Percentiles rank a stretch among this genome's conserved stretches.
Conservation (phyloP, 495 filamentous ascomycete genomes). For the Daldinia concentrica region DNA sequence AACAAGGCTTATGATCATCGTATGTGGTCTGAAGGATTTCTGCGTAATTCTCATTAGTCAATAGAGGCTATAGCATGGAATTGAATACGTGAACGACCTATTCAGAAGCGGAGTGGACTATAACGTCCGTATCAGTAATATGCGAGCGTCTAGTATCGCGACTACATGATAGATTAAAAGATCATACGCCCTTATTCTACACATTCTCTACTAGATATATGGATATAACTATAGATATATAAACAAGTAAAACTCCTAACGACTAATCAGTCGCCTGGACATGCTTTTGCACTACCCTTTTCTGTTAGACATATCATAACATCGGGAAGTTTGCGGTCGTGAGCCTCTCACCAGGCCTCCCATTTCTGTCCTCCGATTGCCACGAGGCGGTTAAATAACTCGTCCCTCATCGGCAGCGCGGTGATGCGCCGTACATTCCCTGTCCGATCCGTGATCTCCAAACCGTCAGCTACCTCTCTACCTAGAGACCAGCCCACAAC, state of each 20-base stretch:
- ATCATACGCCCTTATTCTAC: neutral
- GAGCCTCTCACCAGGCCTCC: conserved; percentile 72
- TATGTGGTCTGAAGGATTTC: no score
- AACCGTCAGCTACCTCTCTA: conserved; percentile 79
- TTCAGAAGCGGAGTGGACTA: neutral
- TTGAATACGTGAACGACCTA: neutral
- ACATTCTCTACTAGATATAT: neutral
- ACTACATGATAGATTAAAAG: neutral
- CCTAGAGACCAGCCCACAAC: conserved; percentile 84
- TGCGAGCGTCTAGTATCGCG: neutral
- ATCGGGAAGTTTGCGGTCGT: neutral
- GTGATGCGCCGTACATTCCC: conserved; percentile 70
- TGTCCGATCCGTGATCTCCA: conserved; percentile 69
- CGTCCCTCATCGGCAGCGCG: conserved; percentile 77
- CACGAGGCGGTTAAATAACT: conserved; percentile 85
- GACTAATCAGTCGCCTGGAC: neutral
- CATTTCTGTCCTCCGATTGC: conserved; percentile 88
- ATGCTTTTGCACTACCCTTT: conserved; percentile 8
- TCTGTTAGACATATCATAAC: conserved; percentile 9
- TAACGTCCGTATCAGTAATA: neutral
- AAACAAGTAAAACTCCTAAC: neutral
- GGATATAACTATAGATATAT: neutral
- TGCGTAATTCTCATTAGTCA: no score
- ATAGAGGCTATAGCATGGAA: no score
- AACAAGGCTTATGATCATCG: neutral